Base-by-base conservation (phyloP, 108 stramenopile genomes). In the Conticribra weissflogii region DNA sequence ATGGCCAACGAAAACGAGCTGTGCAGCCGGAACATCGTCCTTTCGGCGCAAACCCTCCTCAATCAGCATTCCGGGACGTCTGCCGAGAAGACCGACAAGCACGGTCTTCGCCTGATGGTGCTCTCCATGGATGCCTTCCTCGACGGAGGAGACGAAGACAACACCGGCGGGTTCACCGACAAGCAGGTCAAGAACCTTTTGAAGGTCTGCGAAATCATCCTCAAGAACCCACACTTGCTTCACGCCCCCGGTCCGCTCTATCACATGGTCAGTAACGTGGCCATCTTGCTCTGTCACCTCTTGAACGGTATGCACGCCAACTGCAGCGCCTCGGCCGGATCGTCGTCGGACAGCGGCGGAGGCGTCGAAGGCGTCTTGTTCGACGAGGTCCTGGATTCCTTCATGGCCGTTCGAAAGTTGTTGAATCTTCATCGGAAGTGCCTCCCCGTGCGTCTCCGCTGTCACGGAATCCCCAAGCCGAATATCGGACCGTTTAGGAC, bases 121-220 rank as follows among this genome's bases (percentile, higher is more conserved):
- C 79, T 84, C 3, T 90, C 87, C 2, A 87, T 94, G 87, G 90
- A 91, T 45, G 93, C 90, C 12, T 94, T 94, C 74, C 74, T 91
- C 49, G 92, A 90, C 50, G 87, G 89, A 68, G 76, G 79, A 1
- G 89, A 89, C 49, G 85, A 84, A 56, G 86, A 84, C 30, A 81
- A 66, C 23, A 54, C 44, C 18, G 87, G 87, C 18, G 88, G 93
- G 2, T 91, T 94, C 50, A 88, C 88, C 2, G 90, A 91, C 54
- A 74, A 76, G 19, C 93, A 94, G 61, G 90, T 94, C 56, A 88
- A 90, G 47, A 83, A 82, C 29, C 63, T 94, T 36, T 51, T 94
- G 34, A 80, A 66, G 57, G 93, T 88, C n/a, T 90, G 86, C 71
- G 89, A 94, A 49, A 94, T 84, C 25, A 67, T 84, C 19, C 85